phyloP scores from a whole-genome alignment of 495 filamentous ascomycete species.

The Beverwykella pulmonaria region DNA sequence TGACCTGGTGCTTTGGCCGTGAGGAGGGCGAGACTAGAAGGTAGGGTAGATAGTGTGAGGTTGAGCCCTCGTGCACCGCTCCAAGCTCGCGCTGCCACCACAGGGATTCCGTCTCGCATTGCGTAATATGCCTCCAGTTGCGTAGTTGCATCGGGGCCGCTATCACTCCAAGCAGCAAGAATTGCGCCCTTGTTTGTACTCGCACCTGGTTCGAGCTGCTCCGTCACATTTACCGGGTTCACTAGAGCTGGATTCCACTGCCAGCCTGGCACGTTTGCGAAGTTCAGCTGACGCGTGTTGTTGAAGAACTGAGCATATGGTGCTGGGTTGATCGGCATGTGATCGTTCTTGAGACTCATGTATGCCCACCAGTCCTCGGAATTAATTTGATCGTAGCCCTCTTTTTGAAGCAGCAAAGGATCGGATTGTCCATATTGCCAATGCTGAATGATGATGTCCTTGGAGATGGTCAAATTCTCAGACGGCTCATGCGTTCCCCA shows the following conservation, averaged over 20 bases:
- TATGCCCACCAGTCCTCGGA: constrained; percentile 63
- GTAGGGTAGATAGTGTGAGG: constrained; percentile 40
- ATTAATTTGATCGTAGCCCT: constrained; percentile 55
- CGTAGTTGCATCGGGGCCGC: constrained; percentile 59
- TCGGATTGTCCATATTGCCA: constrained; percentile 63
- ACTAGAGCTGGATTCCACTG: constrained; percentile 57
- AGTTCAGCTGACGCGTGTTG: constrained; percentile 52
- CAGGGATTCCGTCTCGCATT: constrained; percentile 55
- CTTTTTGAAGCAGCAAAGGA: constrained; percentile 48
- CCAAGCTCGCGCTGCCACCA: constrained; percentile 53
- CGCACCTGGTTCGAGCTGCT: constrained; percentile 42
- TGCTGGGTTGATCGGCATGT: constrained; percentile 56
- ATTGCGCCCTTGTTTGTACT: constrained; percentile 54
- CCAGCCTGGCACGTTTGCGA: constrained; percentile 48
- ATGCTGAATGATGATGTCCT: constrained; percentile 56
- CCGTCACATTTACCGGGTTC: constrained; percentile 51
- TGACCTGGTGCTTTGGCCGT: constrained; percentile 50
- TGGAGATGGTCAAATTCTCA: constrained; percentile 45
- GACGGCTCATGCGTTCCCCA: constrained; percentile 60
- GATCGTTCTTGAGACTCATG: constrained; percentile 58
- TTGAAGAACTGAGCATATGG: constrained; percentile 60
- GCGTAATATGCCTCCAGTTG: constrained; percentile 60
- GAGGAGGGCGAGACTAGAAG: constrained; percentile 45
- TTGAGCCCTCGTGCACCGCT: constrained; percentile 47
- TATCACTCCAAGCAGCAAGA: constrained; percentile 61